Conservation (phyloP, 306 rosid species). For the Prunus salicina region DNA sequence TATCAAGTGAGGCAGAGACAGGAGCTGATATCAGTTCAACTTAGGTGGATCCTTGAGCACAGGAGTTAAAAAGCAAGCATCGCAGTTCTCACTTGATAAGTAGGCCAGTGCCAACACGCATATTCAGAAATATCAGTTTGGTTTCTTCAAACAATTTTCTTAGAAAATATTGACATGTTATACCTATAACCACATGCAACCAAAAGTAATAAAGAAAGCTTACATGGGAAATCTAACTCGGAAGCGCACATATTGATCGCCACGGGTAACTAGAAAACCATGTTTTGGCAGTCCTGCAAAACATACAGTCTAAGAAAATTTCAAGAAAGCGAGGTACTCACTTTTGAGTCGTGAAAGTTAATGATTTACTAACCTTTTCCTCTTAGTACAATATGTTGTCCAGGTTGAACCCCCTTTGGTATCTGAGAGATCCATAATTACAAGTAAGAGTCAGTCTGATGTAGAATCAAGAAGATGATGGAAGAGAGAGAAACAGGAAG, state of each 20-base stretch:
- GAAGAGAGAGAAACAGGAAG: not conserved
- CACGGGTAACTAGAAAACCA: conserved; percentile 65
- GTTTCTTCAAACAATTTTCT: not conserved
- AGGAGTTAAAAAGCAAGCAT: not conserved
- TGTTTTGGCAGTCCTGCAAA: conserved; percentile 68
- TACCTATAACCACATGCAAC: not conserved
- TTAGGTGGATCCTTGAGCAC: not conserved
- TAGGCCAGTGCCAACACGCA: not conserved
- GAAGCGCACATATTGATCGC: conserved; percentile 88
- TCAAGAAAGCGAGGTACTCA: not conserved
- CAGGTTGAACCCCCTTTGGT: conserved; percentile 92
- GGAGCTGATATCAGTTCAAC: not conserved
- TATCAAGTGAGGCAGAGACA: not conserved
- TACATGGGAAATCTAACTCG: conserved; percentile 79
- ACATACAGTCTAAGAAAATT: conserved; percentile 3
- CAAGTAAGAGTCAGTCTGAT: conserved; percentile 20
- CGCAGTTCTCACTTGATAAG: not conserved
- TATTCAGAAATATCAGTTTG: not conserved
- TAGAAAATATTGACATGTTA: not conserved
- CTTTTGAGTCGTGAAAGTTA: conserved; percentile 16
- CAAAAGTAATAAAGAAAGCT: conserved; percentile 9
- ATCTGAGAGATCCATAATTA: conserved; percentile 52
- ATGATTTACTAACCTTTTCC: conserved; percentile 64
- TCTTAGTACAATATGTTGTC: conserved; percentile 74
- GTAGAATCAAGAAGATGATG: not conserved